Conservation (phyloP, 2,329 filamentous ascomycete genomes). For the Fusarium sp. region DNA sequence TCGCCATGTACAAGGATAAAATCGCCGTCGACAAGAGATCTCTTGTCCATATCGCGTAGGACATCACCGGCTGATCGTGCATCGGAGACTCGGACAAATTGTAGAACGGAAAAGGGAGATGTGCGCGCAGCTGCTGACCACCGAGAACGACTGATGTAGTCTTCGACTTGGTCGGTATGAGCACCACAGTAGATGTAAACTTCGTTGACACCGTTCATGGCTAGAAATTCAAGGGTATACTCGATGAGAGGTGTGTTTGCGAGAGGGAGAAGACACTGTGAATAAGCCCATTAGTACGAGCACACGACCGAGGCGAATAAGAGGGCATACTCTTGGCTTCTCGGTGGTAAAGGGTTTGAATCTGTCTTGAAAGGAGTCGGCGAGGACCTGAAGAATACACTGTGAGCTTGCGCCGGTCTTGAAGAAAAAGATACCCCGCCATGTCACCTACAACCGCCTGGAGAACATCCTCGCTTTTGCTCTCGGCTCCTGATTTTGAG, state of each 20-base stretch:
- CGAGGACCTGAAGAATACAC: constrained; percentile 71
- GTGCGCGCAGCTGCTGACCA: constrained; percentile 69
- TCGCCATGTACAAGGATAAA: constrained; percentile 95
- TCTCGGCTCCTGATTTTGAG: constrained; percentile 60
- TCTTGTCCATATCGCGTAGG: constrained; percentile 90
- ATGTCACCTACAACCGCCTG: constrained; percentile 62
- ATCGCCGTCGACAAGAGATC: constrained; percentile 85
- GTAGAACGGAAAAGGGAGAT: constrained; percentile 78
- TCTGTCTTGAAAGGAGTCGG: constrained; percentile 93
- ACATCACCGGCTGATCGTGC: constrained; percentile 92
- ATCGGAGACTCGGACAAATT: constrained; percentile 84
- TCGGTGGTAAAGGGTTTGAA: constrained; percentile 91
- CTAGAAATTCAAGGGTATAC: constrained; percentile 96
- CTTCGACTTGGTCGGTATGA: constrained; percentile 86
- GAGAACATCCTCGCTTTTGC: constrained; percentile 66
- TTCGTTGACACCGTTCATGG: constrained; percentile 93
- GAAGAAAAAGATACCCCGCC: constrained; percentile 39
- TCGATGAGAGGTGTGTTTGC: constrained; percentile 96
- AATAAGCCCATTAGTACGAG: constrained; percentile 29
- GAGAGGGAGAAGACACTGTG: constrained; percentile 87
- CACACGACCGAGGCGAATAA: not conserved
- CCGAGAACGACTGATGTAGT: constrained; percentile 80
- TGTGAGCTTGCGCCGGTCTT: constrained; percentile 34
- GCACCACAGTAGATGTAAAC: constrained; percentile 92
- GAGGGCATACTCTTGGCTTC: constrained; percentile 76